phyloP scores from a whole-genome alignment of 2,329 filamentous ascomycete species.

The Escovopsis sp. region DNA sequence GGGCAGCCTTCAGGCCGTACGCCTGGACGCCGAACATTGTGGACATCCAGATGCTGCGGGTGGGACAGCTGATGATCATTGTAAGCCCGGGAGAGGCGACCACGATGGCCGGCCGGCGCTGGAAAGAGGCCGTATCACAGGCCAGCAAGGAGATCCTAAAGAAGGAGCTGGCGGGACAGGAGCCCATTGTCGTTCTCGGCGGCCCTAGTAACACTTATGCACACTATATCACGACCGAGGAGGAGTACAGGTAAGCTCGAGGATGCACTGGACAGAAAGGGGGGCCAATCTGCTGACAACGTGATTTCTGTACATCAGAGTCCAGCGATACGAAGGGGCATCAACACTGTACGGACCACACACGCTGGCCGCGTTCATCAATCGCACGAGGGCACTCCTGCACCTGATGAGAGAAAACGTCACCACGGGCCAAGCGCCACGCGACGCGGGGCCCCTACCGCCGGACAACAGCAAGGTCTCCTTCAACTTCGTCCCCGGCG shows the following conservation, averaged over 20 bases:
- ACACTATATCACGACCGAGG: slow-evolving; percentile 58
- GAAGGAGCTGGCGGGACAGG: slow-evolving; percentile 21
- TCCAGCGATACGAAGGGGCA: slow-evolving; percentile 83
- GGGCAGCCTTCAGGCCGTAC: slow-evolving; percentile 60
- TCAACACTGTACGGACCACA: slow-evolving; percentile 76
- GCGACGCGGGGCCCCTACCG: slow-evolving; percentile 40
- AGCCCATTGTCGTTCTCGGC: slow-evolving; percentile 63
- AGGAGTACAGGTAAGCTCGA: slow-evolving; percentile 35
- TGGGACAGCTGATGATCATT: slow-evolving; percentile 72
- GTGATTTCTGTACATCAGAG: too few species aligned
- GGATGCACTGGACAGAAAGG: not conserved
- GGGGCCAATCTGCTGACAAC: slow-evolving; percentile 5
- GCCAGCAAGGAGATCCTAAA: slow-evolving; percentile 29
- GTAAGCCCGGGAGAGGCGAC: slow-evolving; percentile 78
- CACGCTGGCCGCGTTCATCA: slow-evolving; percentile 75
- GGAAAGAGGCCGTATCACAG: slow-evolving; percentile 53
- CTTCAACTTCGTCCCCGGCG: slow-evolving; percentile 62
- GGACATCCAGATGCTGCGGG: slow-evolving; percentile 68
- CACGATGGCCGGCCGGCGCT: slow-evolving; percentile 80
- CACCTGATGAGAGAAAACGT: slow-evolving; percentile 43
- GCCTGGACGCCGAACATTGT: slow-evolving; percentile 80
- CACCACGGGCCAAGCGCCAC: slow-evolving; percentile 11
- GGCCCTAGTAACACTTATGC: slow-evolving; percentile 82
- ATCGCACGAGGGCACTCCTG: slow-evolving; percentile 56
- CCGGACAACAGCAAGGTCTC: slow-evolving; percentile 65